Evolutionary conservation across 768 basidiomycete genomes (phyloP).

Genomic region (Obba rivulosa): DNA sequence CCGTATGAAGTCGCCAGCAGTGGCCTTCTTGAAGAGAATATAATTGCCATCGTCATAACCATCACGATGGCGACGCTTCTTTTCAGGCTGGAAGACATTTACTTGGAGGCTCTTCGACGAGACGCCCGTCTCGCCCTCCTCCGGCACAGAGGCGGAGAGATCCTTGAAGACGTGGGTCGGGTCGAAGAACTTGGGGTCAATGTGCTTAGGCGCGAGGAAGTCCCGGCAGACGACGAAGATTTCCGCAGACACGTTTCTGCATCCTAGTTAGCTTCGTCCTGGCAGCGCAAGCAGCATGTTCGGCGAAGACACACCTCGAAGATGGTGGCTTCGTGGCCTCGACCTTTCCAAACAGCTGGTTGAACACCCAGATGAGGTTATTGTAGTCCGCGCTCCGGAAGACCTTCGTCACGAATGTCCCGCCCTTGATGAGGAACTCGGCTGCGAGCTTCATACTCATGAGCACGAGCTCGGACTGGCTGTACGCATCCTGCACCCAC

Average conservation of each 20-base stretch:
- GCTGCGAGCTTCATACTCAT: slow-evolving; percentile 94
- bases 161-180: slow-evolving; percentile 98
- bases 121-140: slow-evolving; percentile 44
- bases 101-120: slow-evolving; percentile 67
- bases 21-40: slow-evolving; percentile 73
- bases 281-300: background rate
- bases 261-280: slow-evolving; percentile 1
- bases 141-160: slow-evolving; percentile 43
- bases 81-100: slow-evolving; percentile 96
- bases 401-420: slow-evolving; percentile 96
- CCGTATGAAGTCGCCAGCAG: slow-evolving; percentile 68
- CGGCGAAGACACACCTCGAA: slow-evolving; percentile 59
- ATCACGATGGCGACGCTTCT: slow-evolving; percentile 87
- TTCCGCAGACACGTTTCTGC: slow-evolving; percentile 96
- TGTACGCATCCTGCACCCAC: slow-evolving; percentile 98
- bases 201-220: slow-evolving; percentile 89
- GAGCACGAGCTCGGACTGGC: slow-evolving; percentile 93
- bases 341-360: slow-evolving; percentile 91
- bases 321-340: slow-evolving; percentile 99
- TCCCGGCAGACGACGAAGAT: slow-evolving; percentile 98
- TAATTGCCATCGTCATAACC: slow-evolving; percentile 96
- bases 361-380: slow-evolving; percentile 98
- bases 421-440: slow-evolving; percentile 89
- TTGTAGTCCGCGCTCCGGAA: slow-evolving; percentile 99
- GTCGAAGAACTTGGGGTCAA: slow-evolving; percentile 97